Conservation (phyloP, 164 flowering plant genomes). For the Aristolochia californica region DNA sequence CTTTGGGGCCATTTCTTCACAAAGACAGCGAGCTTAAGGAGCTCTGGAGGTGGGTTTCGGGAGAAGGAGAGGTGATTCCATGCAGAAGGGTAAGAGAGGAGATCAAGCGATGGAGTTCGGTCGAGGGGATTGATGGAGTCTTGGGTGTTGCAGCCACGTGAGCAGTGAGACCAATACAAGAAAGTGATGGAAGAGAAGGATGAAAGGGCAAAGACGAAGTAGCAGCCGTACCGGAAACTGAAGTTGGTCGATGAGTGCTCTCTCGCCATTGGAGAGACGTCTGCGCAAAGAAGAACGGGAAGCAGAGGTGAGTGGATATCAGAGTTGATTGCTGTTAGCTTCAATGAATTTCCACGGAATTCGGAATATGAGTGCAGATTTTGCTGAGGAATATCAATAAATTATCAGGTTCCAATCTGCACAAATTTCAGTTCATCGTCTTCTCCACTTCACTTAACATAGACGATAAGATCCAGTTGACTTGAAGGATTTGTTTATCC, state of each 20-base stretch:
- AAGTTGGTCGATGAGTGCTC: constrained; percentile 8
- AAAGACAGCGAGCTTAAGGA: constrained; percentile 62
- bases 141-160: constrained; percentile 13
- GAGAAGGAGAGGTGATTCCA: constrained; percentile 64
- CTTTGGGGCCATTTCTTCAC: constrained; percentile 55
- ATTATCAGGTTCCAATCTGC: too few species aligned
- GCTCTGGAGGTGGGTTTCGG: constrained; percentile 24
- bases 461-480: too few species aligned
- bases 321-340: too few species aligned
- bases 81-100: constrained; percentile 32
- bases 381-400: too few species aligned
- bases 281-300: background rate
- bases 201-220: constrained; percentile 10
- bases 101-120: constrained; percentile 18
- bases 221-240: constrained; percentile 11
- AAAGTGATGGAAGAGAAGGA: constrained; percentile 16
- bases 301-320: background rate
- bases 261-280: constrained; percentile 9
- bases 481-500: too few species aligned
- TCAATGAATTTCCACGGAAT: too few species aligned
- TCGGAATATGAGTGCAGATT: too few species aligned
- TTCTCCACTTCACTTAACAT: too few species aligned
- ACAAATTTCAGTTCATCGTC: too few species aligned
- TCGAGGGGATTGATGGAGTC: constrained; percentile 6
- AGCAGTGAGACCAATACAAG: constrained; percentile 27